These are phyloP conservation scores for Mollisia scopiformis DNA, from an alignment of 2,329 filamentous ascomycete species.

Conservation along the genomic window DNA sequence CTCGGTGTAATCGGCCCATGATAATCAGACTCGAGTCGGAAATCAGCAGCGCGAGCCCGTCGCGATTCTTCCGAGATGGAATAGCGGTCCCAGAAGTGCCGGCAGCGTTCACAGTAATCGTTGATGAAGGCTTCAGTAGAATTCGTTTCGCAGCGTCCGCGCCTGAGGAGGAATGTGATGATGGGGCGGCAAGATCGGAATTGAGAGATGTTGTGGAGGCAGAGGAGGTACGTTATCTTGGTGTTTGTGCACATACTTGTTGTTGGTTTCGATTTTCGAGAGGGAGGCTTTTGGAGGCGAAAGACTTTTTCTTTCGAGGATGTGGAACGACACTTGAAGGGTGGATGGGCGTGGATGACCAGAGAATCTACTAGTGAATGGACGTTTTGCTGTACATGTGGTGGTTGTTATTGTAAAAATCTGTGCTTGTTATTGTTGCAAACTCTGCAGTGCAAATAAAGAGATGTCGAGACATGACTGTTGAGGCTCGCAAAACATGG, in stretches of 20 bases:
- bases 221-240: neutral
- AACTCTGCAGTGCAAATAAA: no score
- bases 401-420: no score
- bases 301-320: no score
- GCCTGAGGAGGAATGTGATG: neutral
- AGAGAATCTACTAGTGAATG: no score
- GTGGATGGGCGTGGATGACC: no score
- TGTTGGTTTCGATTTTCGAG: no score
- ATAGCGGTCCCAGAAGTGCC: neutral
- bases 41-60: neutral
- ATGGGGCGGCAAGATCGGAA: neutral
- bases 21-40: neutral
- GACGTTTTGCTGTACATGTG: no score
- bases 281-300: neutral
- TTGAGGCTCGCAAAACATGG: no score
- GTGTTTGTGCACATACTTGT: neutral
- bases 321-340: no score
- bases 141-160: neutral
- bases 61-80: neutral
- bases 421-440: no score
- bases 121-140: neutral
- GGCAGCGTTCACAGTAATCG: neutral
- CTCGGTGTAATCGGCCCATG: neutral
- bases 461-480: no score
- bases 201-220: neutral